A percentile compares a stretch with the other conserved stretches of the same genome.
Conservation (phyloP, 805 yeast genomes). For the Debaryomyces prosopidis region DNA sequence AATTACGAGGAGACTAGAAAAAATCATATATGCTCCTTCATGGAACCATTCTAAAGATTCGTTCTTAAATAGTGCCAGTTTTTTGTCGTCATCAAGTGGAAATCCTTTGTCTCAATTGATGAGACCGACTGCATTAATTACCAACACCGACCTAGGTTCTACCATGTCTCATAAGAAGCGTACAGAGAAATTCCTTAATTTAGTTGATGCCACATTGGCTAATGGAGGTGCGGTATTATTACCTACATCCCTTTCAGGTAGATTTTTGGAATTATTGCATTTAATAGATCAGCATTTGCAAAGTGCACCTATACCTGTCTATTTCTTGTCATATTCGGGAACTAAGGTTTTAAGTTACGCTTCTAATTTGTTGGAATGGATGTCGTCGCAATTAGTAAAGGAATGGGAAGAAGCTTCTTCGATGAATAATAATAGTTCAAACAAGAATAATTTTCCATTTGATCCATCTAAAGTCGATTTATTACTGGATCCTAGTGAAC, state of each 20-base stretch:
- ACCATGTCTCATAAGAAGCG: conserved; percentile 60
- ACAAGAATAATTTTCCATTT: conserved; percentile 72
- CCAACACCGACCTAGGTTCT: conserved; percentile 71
- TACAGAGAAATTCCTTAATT: conserved; percentile 59
- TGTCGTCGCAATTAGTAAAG: conserved; percentile 82
- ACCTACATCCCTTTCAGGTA: conserved; percentile 79
- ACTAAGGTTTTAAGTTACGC: conserved; percentile 79
- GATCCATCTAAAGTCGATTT: conserved; percentile 64
- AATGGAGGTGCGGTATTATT: conserved; percentile 80
- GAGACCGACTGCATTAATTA: conserved; percentile 82
- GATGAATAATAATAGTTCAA: conserved; percentile 15
- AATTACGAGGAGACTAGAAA: conserved; percentile 69
- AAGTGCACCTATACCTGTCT: conserved; percentile 65
- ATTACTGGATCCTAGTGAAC: conserved; percentile 55
- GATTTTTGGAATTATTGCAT: conserved; percentile 77
- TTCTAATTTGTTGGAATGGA: conserved; percentile 91
- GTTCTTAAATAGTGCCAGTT: conserved; percentile 55
- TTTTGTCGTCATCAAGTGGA: conserved; percentile 44
- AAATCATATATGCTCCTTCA: conserved; percentile 81
- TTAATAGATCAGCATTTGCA: conserved; percentile 67
- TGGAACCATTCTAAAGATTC: conserved; percentile 95
- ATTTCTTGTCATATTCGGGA: conserved; percentile 76
- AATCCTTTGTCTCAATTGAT: conserved; percentile 61
- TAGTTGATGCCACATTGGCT: conserved; percentile 64
- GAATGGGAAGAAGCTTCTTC: conserved; percentile 65